phyloP scores from a whole-genome alignment of 306 rosid species.

The Dalbergia cochinchinensis region DNA sequence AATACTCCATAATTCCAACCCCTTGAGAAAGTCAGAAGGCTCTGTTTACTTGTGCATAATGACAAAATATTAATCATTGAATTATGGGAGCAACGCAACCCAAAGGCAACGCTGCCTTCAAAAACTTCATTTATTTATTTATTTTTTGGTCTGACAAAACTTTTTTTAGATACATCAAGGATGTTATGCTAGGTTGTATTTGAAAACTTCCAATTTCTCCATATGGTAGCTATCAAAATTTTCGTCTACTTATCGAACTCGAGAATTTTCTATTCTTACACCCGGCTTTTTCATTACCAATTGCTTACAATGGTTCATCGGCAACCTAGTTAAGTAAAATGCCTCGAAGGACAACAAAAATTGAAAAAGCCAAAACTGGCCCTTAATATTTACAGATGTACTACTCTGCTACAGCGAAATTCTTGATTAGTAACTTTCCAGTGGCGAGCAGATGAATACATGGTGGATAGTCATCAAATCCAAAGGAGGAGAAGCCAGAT shows the following conservation, averaged over 20 bases:
- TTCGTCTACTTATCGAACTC: not conserved
- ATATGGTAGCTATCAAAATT: not conserved
- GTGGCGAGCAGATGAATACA: not conserved
- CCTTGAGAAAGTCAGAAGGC: conserved; percentile 52
- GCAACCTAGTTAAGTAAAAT: not conserved
- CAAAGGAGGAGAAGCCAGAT: too few relatives aligned
- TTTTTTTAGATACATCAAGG: not conserved
- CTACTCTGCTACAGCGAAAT: not conserved
- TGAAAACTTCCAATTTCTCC: not conserved
- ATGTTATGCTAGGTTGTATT: not conserved
- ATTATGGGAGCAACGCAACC: conserved; percentile 56
- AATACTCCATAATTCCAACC: conserved; percentile 51
- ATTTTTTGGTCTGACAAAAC: too few relatives aligned
- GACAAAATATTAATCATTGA: conserved; percentile 68
- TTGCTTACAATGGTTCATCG: not conserved
- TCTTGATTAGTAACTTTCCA: not conserved
- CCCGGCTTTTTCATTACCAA: not conserved
- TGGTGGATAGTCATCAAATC: not conserved
- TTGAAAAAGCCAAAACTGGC: not conserved
- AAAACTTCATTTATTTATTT: conserved; percentile 5
- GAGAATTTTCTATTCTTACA: not conserved
- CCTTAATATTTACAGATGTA: too few relatives aligned
- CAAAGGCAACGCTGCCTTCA: conserved; percentile 58
- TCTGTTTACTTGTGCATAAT: conserved; percentile 47
- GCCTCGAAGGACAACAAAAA: too few relatives aligned